These are phyloP conservation scores for Ascochyta fabae DNA, from an alignment of 2,329 filamentous ascomycete genomes.

Conservation along the genomic window DNA sequence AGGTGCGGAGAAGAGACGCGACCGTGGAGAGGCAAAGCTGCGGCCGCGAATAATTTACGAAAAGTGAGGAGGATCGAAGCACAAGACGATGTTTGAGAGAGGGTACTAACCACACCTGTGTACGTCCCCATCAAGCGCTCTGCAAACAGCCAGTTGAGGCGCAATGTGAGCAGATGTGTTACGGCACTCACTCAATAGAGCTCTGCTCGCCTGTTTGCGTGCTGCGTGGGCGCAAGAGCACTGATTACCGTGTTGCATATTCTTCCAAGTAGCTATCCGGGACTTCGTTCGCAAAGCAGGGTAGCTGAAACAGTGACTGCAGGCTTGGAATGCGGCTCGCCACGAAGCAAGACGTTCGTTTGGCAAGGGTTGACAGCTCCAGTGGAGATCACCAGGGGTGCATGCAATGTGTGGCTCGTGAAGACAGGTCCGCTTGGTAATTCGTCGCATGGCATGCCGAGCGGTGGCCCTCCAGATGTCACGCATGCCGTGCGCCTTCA, in stretches of 20 bases:
- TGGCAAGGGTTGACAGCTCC: slow-evolving; percentile 6
- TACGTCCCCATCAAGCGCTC: slow-evolving; percentile 17
- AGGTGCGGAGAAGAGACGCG: neutral
- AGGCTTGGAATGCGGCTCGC: slow-evolving; percentile 19
- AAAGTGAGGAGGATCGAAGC: slow-evolving; percentile 18
- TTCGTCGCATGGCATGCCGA: slow-evolving; percentile 29
- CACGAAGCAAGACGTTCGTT: slow-evolving; percentile 10
- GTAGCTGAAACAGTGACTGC: slow-evolving; percentile 32
- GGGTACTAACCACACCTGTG: slow-evolving; percentile 26
- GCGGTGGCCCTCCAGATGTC: slow-evolving; percentile 27
- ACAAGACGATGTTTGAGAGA: slow-evolving; percentile 23
- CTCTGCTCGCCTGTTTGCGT: slow-evolving; percentile 35
- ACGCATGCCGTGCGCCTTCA: slow-evolving; percentile 36
- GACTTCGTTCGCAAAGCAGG: slow-evolving; percentile 22
- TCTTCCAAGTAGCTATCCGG: slow-evolving; percentile 33
- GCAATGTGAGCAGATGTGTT: slow-evolving; percentile 28
- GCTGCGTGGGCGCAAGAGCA: slow-evolving; percentile 41
- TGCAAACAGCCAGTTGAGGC: slow-evolving; percentile 30
- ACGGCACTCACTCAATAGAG: slow-evolving; percentile 37
- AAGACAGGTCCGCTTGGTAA: slow-evolving; percentile 14
- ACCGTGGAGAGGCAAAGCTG: slow-evolving; percentile 4
- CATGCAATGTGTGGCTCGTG: slow-evolving; percentile 22
- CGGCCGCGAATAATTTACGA: slow-evolving; percentile 16
- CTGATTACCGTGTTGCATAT: slow-evolving; percentile 38
- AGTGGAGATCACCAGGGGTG: slow-evolving; percentile 6